phyloP scores from a whole-genome alignment of 805 yeast species.

The Hanseniaspora nectarophila region DNA sequence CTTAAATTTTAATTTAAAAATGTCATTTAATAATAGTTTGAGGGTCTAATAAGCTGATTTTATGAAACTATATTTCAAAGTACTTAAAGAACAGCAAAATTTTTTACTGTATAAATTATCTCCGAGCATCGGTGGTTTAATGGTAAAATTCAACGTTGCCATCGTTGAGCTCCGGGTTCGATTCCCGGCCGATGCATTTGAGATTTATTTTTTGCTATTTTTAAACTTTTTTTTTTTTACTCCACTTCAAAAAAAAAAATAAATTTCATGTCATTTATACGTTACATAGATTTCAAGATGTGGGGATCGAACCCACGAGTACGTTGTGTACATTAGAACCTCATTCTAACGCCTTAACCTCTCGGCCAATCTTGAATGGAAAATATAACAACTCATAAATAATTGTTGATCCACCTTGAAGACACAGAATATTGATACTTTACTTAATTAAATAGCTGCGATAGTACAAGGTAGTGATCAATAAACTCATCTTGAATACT shows the following conservation, averaged over 20 bases:
- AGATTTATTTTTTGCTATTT: not conserved
- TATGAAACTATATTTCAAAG: too few relatives aligned
- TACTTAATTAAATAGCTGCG: too few relatives aligned
- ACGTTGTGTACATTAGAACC: constrained; percentile 14
- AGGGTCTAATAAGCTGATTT: too few relatives aligned
- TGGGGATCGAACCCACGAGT: constrained; percentile 15
- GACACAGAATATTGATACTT: not conserved
- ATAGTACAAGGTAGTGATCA: too few relatives aligned
- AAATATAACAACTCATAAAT: not conserved
- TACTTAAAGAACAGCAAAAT: not conserved
- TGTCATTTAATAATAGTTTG: too few relatives aligned
- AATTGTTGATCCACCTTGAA: not conserved
- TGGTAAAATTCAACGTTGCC: constrained; percentile 6
- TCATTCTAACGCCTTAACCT: constrained; percentile 15
- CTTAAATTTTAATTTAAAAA: too few relatives aligned
- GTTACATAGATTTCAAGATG: constrained; percentile 5
- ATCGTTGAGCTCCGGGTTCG: constrained; percentile 10
- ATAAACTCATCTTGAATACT: too few relatives aligned
- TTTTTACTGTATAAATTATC: not conserved
- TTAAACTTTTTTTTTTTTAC: too few relatives aligned
- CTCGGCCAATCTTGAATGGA: constrained; percentile 14
- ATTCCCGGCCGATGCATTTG: constrained; percentile 3
- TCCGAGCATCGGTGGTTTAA: constrained; percentile 5
- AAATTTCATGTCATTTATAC: not conserved
- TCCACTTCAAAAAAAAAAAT: too few relatives aligned